These are phyloP conservation scores for Ceratobasidium papillatum DNA, from an alignment of 1,284 basidiomycete species.

Conservation along the genomic window DNA sequence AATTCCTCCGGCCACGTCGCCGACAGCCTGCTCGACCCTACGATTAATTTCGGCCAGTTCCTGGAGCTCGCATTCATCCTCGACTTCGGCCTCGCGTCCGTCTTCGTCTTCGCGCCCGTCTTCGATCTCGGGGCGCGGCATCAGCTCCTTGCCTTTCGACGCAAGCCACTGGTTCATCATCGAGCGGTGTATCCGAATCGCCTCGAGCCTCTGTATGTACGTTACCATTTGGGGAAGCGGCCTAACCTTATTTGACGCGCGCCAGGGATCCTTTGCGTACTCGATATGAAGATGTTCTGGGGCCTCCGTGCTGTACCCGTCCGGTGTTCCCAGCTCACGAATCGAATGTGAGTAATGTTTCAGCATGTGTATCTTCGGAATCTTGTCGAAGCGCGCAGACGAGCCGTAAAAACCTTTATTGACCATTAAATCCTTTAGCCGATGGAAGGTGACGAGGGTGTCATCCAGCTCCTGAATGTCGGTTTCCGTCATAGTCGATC, in stretches of 20 bases:
- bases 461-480: constrained; percentile 38
- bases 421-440: constrained; percentile 42
- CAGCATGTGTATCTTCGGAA: constrained; percentile 41
- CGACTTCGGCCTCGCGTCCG: not conserved
- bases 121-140: not conserved
- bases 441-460: constrained; percentile 42
- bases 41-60: too few species aligned
- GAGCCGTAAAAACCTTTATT: not conserved
- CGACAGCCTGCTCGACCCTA: not conserved
- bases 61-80: not conserved
- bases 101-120: not conserved
- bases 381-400: constrained; percentile 44
- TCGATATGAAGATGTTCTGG: constrained; percentile 43
- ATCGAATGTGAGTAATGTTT: constrained; percentile 33
- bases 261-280: constrained; percentile 12
- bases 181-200: not conserved
- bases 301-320: constrained; percentile 42
- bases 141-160: not conserved
- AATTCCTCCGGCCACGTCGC: not conserved
- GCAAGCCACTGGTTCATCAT: not conserved
- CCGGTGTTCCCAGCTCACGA: constrained; percentile 37
- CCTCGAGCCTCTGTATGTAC: constrained; percentile 2
- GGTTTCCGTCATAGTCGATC: not conserved
- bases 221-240: constrained; percentile 1
- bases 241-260: constrained; percentile 13